A percentile compares a stretch with the other conserved stretches of the same genome.
Conservation (phyloP, 2,329 filamentous ascomycete species). For the Delphinella strobiligena region DNA sequence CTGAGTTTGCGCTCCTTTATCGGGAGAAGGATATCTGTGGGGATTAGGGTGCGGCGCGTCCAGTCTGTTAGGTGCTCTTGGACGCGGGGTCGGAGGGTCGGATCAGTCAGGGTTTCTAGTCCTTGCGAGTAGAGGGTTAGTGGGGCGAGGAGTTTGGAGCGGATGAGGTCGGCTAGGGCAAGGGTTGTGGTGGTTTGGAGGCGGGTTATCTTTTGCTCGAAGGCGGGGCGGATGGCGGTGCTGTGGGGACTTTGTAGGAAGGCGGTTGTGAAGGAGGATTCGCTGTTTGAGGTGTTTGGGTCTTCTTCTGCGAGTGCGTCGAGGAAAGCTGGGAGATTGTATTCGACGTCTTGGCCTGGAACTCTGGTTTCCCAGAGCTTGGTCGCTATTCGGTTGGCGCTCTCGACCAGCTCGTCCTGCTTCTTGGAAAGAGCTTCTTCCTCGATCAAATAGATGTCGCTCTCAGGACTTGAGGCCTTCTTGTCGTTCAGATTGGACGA, state of each 20-base stretch:
- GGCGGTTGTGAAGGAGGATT: no score
- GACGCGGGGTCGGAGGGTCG: constrained; percentile 12
- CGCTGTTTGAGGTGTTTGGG: no score
- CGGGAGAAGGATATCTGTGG: constrained; percentile 8
- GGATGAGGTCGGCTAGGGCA: constrained; percentile 6
- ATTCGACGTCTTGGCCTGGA: no score
- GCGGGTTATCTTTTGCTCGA: neutral
- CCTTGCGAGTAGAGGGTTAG: constrained; percentile 18
- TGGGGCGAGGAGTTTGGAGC: constrained; percentile 14
- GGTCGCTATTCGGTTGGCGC: no score
- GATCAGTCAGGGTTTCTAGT: constrained; percentile 14
- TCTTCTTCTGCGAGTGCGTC: no score
- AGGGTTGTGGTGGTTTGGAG: neutral
- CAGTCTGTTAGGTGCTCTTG: constrained; percentile 16
- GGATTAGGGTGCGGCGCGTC: constrained; percentile 14
- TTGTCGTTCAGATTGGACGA: no score
- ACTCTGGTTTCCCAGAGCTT: no score
- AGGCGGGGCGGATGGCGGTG: neutral
- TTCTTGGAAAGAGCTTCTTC: no score
- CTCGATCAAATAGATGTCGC: no score
- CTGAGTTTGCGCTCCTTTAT: constrained; percentile 9
- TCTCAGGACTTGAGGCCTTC: no score
- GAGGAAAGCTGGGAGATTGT: no score
- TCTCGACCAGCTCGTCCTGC: no score
- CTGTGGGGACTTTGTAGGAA: neutral